These are phyloP conservation scores for Prunella vulgaris DNA, from an alignment of 257 asterid genomes.

Conservation along the genomic window DNA sequence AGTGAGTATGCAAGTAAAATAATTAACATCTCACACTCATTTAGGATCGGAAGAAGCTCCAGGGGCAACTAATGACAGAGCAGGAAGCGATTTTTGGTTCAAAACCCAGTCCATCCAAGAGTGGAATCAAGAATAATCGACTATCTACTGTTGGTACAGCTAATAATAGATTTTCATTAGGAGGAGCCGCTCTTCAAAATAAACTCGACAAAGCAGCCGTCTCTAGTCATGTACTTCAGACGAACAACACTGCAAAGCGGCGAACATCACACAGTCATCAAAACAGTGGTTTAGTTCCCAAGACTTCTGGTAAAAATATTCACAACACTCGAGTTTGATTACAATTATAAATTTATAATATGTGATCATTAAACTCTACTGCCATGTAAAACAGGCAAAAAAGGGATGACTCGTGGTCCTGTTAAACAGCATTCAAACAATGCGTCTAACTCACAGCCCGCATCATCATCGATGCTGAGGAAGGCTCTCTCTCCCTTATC, in stretches of 20 bases:
- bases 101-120: constrained; percentile 70
- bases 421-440: constrained; percentile 28
- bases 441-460: constrained; percentile 13
- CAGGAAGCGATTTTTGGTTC: constrained; percentile 85
- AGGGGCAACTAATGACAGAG: constrained; percentile 68
- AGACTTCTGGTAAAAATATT: constrained; percentile 41
- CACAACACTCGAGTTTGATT: neutral
- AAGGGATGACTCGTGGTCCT: constrained; percentile 25
- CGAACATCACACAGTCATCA: constrained; percentile 31
- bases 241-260: constrained; percentile 35
- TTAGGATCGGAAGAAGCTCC: constrained; percentile 86
- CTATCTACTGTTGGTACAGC: constrained; percentile 44
- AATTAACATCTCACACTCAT: neutral
- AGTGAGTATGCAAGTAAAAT: neutral
- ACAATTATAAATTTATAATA: too few relatives aligned
- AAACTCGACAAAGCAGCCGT: constrained; percentile 40
- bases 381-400: constrained; percentile 39
- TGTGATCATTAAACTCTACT: neutral
- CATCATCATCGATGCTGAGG: constrained; percentile 26
- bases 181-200: constrained; percentile 63
- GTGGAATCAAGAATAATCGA: constrained; percentile 46
- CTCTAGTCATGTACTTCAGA: constrained; percentile 32
- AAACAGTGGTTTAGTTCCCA: constrained; percentile 18
- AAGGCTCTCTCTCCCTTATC: constrained; percentile 80
- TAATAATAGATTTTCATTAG: constrained; percentile 57